Percentiles rank a stretch among this genome's conserved stretches.
Conservation (phyloP, 345 rosid genomes). For the Hypericum perforatum region DNA sequence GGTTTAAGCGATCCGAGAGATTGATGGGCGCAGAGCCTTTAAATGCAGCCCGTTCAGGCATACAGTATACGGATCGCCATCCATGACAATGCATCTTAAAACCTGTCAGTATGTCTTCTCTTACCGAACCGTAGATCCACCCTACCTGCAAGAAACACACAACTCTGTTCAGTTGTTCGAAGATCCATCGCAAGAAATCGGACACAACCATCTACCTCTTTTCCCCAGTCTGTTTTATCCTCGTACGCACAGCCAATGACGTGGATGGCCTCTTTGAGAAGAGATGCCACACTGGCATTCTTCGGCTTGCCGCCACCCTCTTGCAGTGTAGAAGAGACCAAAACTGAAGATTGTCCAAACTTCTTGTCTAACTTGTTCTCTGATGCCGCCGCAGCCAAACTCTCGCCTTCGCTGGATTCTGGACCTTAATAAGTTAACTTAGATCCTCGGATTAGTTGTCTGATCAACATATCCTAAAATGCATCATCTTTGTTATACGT, state of each 20-base stretch:
- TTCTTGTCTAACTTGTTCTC: background rate
- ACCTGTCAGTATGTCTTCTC: constrained; percentile 2
- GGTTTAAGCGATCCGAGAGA: background rate
- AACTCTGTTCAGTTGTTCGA: background rate
- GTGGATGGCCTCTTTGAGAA: constrained; percentile 1
- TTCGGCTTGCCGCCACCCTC: background rate
- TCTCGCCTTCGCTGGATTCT: no score
- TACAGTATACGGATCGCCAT: constrained; percentile 3
- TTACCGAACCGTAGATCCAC: constrained; percentile 1
- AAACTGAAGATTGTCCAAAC: constrained; percentile 4
- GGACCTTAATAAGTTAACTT: no score
- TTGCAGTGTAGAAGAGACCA: background rate
- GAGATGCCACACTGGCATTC: background rate
- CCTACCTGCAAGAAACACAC: background rate
- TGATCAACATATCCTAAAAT: no score
- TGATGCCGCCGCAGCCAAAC: background rate
- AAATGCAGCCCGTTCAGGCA: background rate
- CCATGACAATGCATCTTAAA: constrained; percentile 5
- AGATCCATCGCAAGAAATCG: background rate
- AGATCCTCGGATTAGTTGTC: no score
- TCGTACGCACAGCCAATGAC: background rate
- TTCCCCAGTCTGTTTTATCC: constrained; percentile 4
- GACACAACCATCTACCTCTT: background rate
- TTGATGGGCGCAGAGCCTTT: constrained; percentile 1
- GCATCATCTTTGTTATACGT: no score